These are phyloP conservation scores for Hypholoma sublateritium DNA, from an alignment of 768 basidiomycete species.

Conservation along the genomic window DNA sequence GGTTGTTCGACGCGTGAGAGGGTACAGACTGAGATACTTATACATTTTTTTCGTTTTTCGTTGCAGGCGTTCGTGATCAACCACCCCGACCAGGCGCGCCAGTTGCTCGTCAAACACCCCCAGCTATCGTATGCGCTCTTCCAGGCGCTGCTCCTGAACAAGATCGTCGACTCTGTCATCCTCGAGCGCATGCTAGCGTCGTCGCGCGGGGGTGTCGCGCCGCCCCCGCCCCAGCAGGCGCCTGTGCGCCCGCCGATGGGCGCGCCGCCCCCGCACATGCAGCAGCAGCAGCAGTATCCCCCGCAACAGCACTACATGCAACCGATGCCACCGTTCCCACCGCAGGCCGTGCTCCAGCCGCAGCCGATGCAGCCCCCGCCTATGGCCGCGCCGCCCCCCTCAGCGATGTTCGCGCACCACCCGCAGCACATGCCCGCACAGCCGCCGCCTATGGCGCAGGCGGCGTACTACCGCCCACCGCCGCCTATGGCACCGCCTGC, in stretches of 20 bases:
- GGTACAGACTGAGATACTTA: no score
- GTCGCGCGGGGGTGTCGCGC: slow-evolving; percentile 24
- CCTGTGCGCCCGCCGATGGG: slow-evolving; percentile 23
- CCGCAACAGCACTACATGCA: slow-evolving; percentile 52
- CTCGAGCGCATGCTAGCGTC: slow-evolving; percentile 67
- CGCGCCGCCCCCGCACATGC: slow-evolving; percentile 25
- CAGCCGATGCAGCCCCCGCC: slow-evolving; percentile 31
- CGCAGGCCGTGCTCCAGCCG: slow-evolving; percentile 28
- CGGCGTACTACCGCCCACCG: slow-evolving; percentile 33
- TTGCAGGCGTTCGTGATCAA: slow-evolving; percentile 86
- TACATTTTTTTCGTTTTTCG: no score
- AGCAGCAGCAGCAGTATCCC: not conserved
- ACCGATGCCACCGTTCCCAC: slow-evolving; percentile 35
- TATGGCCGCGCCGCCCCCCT: slow-evolving; percentile 21
- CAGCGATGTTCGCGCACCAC: slow-evolving; percentile 30
- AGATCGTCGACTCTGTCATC: slow-evolving; percentile 87
- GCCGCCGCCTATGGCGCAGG: slow-evolving; percentile 30
- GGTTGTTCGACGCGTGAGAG: not conserved
- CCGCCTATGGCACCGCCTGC: slow-evolving; percentile 26
- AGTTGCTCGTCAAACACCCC: slow-evolving; percentile 78
- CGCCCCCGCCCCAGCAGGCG: slow-evolving; percentile 15
- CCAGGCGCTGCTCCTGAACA: slow-evolving; percentile 90
- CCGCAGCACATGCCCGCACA: slow-evolving; percentile 25
- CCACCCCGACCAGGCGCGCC: slow-evolving; percentile 86
- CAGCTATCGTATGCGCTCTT: slow-evolving; percentile 96